These are phyloP conservation scores for Puccinia hordei DNA, from an alignment of 1,284 basidiomycete species.

Conservation along the genomic window DNA sequence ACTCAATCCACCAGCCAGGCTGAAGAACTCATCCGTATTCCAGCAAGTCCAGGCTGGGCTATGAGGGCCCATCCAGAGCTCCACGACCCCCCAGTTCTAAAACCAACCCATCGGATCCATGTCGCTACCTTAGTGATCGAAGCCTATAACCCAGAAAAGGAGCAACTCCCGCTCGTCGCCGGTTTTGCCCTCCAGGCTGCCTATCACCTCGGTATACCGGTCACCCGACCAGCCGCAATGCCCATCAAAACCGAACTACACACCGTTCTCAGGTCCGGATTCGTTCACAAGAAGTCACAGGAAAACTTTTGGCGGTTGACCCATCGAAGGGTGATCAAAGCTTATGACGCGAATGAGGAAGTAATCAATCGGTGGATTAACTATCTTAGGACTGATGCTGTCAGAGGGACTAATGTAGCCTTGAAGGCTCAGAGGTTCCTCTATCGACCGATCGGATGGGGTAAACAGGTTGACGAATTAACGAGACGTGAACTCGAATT, in stretches of 20 bases:
- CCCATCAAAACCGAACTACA: slow-evolving; percentile 78
- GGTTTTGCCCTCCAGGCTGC: slow-evolving; percentile 85
- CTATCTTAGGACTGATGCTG: slow-evolving; percentile 73
- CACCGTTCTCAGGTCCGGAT: slow-evolving; percentile 84
- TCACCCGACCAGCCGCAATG: slow-evolving; percentile 69
- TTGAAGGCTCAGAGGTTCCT: slow-evolving; percentile 46
- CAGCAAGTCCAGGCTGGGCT: slow-evolving; percentile 32
- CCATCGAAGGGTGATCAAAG: slow-evolving; percentile 82
- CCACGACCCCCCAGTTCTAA: slow-evolving; percentile 52
- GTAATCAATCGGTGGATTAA: slow-evolving; percentile 79
- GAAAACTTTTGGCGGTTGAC: slow-evolving; percentile 90
- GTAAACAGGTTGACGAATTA: slow-evolving; percentile 26
- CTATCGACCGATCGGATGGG: slow-evolving; percentile 33
- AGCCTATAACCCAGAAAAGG: slow-evolving; percentile 68
- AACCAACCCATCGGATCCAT: slow-evolving; percentile 70
- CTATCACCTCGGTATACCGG: slow-evolving; percentile 77
- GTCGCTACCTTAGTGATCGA: slow-evolving; percentile 82
- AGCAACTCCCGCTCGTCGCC: slow-evolving; percentile 73
- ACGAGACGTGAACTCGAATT: slow-evolving; percentile 28
- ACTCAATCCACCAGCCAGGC: background rate
- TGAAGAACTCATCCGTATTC: slow-evolving; percentile 6
- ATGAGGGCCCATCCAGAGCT: slow-evolving; percentile 40
- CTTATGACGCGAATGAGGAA: slow-evolving; percentile 80
- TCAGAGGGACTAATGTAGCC: slow-evolving; percentile 31
- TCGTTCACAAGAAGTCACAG: slow-evolving; percentile 90